A percentile compares a stretch with the other conserved stretches of the same genome.
Evolutionary conservation across 225 moss, liverwort and hornwort species (phyloP).

Genomic region (Neckera pumila): DNA sequence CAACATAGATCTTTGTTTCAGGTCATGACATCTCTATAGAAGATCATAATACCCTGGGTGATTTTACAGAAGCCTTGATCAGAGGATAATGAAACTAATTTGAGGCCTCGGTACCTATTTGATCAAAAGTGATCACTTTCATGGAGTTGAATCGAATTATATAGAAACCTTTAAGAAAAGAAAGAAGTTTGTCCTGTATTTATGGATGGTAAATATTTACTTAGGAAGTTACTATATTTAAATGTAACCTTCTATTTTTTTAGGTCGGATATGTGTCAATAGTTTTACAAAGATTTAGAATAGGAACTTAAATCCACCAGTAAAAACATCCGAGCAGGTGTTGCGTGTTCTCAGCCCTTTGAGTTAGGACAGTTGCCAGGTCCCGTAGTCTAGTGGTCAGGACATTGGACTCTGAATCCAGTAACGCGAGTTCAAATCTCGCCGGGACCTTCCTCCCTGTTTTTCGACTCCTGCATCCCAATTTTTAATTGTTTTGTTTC

Average conservation of each 20-base stretch:
- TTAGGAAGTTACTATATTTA: no score
- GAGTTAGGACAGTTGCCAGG: fast-evolving
- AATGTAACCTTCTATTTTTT: neutral
- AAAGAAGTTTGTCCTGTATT: neutral
- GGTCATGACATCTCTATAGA: neutral
- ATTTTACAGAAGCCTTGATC: neutral
- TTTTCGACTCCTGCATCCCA: neutral
- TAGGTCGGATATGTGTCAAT: no score
- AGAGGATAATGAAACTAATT: neutral
- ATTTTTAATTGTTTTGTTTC: neutral
- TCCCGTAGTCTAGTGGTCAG: constrained; percentile 50
- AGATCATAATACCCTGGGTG: neutral
- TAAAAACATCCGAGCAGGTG: fast-evolving
- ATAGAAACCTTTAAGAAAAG: neutral
- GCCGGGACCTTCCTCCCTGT: neutral
- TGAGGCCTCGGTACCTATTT: neutral
- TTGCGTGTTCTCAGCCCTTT: fast-evolving
- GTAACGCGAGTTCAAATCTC: constrained; percentile 55
- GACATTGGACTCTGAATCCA: constrained; percentile 53
- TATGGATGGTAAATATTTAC: neutral
- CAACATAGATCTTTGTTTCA: neutral
- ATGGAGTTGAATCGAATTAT: neutral
- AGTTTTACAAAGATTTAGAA: neutral
- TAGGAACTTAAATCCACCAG: fast-evolving
- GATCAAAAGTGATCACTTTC: neutral